Evolutionary conservation across 192 early-diverging fungal species (phyloP).

Genomic region (Backusella parvicylindrica): DNA sequence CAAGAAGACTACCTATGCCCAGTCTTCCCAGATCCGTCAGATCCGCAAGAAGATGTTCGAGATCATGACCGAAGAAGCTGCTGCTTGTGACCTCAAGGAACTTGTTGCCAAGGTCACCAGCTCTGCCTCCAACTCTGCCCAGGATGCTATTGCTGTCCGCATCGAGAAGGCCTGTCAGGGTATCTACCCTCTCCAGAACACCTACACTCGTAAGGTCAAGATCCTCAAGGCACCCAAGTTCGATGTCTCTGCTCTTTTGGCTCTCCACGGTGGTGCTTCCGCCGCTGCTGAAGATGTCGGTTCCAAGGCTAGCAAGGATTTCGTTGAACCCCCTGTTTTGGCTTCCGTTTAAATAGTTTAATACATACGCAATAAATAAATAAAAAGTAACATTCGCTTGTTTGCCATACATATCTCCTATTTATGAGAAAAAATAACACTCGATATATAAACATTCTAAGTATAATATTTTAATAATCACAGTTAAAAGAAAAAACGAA

Average conservation of each 20-base stretch:
- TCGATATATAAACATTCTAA: no score
- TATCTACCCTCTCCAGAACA: conserved; percentile 98
- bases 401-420: no score
- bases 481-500: no score
- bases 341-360: conserved; percentile 13
- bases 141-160: conserved; percentile 93
- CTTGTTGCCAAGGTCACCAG: conserved; percentile 94
- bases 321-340: no score
- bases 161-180: conserved; percentile 96
- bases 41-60: conserved; percentile 99
- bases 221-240: conserved; percentile 97
- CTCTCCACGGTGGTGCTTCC: conserved; percentile 88
- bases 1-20: conserved; percentile 98
- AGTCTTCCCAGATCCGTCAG: conserved; percentile 91
- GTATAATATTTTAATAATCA: no score
- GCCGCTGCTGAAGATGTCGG: no score
- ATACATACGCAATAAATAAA: no score
- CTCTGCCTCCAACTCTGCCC: conserved; percentile 32
- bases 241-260: conserved; percentile 94
- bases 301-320: no score
- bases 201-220: conserved; percentile 97
- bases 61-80: conserved; percentile 86
- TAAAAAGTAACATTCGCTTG: no score
- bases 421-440: no score
- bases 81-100: conserved; percentile 89